Conservation (phyloP, 2,329 filamentous ascomycete genomes). For the Apiospora saccharicola region DNA sequence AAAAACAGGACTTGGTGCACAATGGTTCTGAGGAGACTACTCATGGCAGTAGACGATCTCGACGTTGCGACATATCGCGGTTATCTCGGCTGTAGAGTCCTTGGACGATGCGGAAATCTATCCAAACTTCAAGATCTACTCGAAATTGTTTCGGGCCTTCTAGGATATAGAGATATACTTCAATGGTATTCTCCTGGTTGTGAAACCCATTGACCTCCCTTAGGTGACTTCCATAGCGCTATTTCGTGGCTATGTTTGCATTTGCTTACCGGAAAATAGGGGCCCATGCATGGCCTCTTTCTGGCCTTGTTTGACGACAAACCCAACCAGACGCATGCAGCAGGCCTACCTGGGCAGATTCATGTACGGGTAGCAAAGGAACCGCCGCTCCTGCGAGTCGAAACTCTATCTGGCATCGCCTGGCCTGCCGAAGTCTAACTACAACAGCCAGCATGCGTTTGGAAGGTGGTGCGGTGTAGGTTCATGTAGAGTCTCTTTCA, state of each 20-base stretch:
- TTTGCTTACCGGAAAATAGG: neutral
- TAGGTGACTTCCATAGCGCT: neutral
- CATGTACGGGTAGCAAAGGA: neutral
- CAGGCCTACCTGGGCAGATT: neutral
- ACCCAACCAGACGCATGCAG: neutral
- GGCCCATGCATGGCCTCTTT: neutral
- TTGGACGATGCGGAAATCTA: neutral
- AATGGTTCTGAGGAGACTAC: neutral
- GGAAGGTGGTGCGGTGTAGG: neutral
- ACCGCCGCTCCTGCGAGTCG: neutral
- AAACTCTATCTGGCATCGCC: neutral
- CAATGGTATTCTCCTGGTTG: neutral
- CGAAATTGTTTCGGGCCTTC: neutral
- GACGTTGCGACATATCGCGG: neutral
- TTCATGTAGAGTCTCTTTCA: neutral
- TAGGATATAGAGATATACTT: neutral
- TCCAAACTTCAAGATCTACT: neutral
- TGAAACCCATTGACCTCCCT: neutral
- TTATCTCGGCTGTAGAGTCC: neutral
- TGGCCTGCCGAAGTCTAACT: neutral
- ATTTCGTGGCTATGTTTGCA: neutral
- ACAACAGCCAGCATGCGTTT: neutral
- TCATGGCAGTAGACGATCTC: neutral
- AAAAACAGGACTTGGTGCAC: neutral
- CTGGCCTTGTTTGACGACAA: neutral